Evolutionary conservation across 2,329 filamentous ascomycete genomes (phyloP).

Genomic region (Aureobasidium namibiae): DNA sequence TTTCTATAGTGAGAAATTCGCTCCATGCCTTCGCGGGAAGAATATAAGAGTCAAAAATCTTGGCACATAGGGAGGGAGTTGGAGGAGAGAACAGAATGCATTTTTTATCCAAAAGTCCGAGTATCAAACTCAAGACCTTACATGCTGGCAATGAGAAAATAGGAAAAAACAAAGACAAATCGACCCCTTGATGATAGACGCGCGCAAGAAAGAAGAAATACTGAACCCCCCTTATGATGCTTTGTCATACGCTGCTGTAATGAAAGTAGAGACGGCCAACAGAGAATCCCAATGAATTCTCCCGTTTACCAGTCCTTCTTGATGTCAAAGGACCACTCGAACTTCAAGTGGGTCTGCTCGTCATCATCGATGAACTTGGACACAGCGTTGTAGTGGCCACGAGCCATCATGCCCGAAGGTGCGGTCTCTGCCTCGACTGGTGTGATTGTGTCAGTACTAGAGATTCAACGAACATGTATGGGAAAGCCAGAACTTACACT

Average conservation of each 20-base stretch:
- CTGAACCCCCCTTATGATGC: constrained; percentile 1
- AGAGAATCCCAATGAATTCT: neutral
- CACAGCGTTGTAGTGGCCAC: constrained; percentile 80
- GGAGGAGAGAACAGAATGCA: neutral
- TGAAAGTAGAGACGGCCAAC: neutral
- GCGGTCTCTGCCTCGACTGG: constrained; percentile 86
- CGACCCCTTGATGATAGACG: neutral
- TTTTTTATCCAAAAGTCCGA: constrained; percentile 5
- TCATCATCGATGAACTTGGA: constrained; percentile 96
- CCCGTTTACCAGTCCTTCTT: constrained; percentile 77
- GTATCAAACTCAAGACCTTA: constrained; percentile 1
- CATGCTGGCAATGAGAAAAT: neutral
- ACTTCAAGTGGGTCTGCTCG: constrained; percentile 78
- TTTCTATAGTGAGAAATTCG: no score
- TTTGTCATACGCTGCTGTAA: neutral
- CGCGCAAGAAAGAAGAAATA: neutral
- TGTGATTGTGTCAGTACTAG: neutral
- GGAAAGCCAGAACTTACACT: constrained; percentile 56
- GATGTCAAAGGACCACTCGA: constrained; percentile 96
- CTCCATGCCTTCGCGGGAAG: no score
- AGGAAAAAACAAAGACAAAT: neutral
- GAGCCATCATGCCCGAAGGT: constrained; percentile 79
- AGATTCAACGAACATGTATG: neutral
- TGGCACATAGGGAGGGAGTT: no score
- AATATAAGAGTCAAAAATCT: no score